Base-by-base conservation (phyloP, 352 stramenopile species). In the Peronospora farinosa region DNA sequence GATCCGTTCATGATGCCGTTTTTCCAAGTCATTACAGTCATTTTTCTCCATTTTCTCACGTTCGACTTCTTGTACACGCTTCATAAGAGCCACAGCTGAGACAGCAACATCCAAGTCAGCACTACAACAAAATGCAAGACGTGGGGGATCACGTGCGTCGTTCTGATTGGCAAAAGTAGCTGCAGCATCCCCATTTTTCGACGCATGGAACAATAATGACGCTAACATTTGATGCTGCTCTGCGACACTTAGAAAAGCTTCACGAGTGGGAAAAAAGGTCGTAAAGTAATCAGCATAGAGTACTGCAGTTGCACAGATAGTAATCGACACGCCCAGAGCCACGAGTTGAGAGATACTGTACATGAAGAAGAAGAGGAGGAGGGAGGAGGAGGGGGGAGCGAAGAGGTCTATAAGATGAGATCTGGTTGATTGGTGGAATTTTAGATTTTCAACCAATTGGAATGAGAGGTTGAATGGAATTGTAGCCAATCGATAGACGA, bases 61-160 rank as follows among this genome's bases (percentile, higher is more conserved):
- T 31, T 86, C 71, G 41, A 80, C 62, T 13, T 64, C 16, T 32
- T 77, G 60, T 19, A 87, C 61, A 19, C 67, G 70, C 33, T 65
- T 44, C 78, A 92, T 90, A 46, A 92, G 67, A 25, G 84, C 77
- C 10, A 88, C 76, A 2, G 81, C 81, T 2, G 73, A 67, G 7
- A 92, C 79, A 33, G 78, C 81, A 17, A 92, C 81, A 31, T 92
- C 81, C 36, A 90, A 38, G 40, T 92, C 81, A 8, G 75, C 81
- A 46, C 78, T 89, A 50, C 81, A 92, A 64, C 81, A 92, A 57
- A 90, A 90, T 11, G 81, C 81, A 5, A 92, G 47, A 0, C 78
- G 75, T 7, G 76, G 74, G 7, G 39, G 35, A 5, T 38, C 30
- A n/a, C 46, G 49, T 40, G 48, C 6, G 2, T 51, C 35, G 17